Evolutionary conservation across 768 basidiomycete species (phyloP).

Genomic region (Psilocybe cyanescens): DNA sequence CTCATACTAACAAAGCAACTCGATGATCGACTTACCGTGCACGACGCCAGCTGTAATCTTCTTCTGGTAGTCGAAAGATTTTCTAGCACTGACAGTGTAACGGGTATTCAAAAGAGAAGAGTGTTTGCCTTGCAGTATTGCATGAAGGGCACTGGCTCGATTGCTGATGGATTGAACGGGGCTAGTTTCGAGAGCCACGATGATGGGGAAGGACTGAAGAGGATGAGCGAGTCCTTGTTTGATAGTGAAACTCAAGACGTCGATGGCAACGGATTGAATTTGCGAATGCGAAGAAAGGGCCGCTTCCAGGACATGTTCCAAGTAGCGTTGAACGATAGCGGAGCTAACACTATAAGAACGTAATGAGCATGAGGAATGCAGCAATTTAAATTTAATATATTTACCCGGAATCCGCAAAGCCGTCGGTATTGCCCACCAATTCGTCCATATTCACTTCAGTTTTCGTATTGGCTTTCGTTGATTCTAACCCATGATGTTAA

Average conservation of each 20-base stretch:
- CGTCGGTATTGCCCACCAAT: conserved; percentile 92
- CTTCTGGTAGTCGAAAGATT: conserved; percentile 85
- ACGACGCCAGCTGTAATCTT: conserved; percentile 50
- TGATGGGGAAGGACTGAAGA: conserved; percentile 89
- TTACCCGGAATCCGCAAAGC: conserved; percentile 97
- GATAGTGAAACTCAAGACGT: conserved; percentile 90
- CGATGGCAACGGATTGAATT: conserved; percentile 84
- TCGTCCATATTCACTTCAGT: conserved; percentile 86
- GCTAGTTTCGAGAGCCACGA: conserved; percentile 93
- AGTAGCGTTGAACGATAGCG: conserved; percentile 91
- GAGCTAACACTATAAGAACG: conserved; percentile 77
- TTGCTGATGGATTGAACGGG: conserved; percentile 59
- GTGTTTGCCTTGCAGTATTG: conserved; percentile 86
- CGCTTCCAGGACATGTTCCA: conserved; percentile 79
- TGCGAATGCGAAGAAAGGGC: conserved; percentile 71
- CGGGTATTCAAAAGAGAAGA: conserved; percentile 87
- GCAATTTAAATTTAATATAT: conserved; percentile 20
- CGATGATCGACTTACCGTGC: conserved; percentile 46
- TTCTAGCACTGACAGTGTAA: conserved; percentile 77
- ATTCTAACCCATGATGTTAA: conserved; percentile 32
- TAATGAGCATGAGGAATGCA: not conserved
- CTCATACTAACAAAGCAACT: not conserved
- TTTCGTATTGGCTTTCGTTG: conserved; percentile 47
- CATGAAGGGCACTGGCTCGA: conserved; percentile 81
- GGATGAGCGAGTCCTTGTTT: conserved; percentile 97